Percentiles rank a stretch among this genome's conserved stretches.
These are phyloP conservation scores for Backusella morwellensis DNA, from an alignment of 192 early-diverging fungal species.

Conservation along the genomic window DNA sequence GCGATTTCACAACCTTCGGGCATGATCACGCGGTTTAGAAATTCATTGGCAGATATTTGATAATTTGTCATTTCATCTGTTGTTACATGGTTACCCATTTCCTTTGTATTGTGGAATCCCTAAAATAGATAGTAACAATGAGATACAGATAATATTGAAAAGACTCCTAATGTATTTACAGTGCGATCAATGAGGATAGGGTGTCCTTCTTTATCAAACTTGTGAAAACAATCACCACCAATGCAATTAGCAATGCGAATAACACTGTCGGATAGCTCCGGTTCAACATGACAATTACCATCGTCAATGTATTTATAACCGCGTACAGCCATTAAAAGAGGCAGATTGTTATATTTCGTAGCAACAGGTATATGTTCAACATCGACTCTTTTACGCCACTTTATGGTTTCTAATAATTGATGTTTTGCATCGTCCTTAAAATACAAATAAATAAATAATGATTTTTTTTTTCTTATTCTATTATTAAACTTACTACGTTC, in stretches of 20 bases:
- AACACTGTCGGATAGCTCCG: slow-evolving; percentile 52
- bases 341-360: slow-evolving; percentile 46
- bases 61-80: slow-evolving; percentile 58
- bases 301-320: slow-evolving; percentile 63
- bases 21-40: slow-evolving; percentile 65
- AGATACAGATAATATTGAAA: neutral
- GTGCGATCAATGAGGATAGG: slow-evolving; percentile 89
- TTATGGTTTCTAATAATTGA: slow-evolving; percentile 53
- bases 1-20: slow-evolving; percentile 73
- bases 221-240: slow-evolving; percentile 77
- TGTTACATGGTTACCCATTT: slow-evolving; percentile 54
- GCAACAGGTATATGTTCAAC: slow-evolving; percentile 61
- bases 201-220: slow-evolving; percentile 86
- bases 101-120: slow-evolving; percentile 62
- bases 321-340: slow-evolving; percentile 61
- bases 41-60: slow-evolving; percentile 65
- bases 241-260: slow-evolving; percentile 56
- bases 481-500: slow-evolving; percentile 5
- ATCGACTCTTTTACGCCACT: slow-evolving; percentile 54
- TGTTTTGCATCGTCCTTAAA: slow-evolving; percentile 53
- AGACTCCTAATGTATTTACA: slow-evolving; percentile 37
- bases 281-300: slow-evolving; percentile 53
- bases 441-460: too few relatives aligned
- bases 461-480: neutral
- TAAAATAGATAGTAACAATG: slow-evolving; percentile 15